Percentiles rank a stretch among this genome's conserved stretches.
Conservation (phyloP, 2,329 filamentous ascomycete species). For the Sporothrix mexicana region DNA sequence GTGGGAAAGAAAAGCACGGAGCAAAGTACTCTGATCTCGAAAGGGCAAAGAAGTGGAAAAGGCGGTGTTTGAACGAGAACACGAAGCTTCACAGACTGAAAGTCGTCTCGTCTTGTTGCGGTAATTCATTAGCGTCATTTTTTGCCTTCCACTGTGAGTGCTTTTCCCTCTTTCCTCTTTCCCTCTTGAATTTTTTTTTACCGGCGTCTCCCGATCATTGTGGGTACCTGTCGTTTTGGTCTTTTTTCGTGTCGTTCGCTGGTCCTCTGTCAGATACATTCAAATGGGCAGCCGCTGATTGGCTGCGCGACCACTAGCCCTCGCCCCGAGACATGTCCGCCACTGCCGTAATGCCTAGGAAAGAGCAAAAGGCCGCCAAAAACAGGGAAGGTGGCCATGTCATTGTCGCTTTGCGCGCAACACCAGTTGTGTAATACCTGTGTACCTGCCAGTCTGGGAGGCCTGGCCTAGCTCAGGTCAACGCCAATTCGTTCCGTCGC, state of each 20-base stretch:
- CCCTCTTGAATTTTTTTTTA: constrained; percentile 24
- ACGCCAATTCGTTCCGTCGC: constrained; percentile 20
- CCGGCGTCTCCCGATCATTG: constrained; percentile 37
- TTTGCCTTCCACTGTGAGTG: constrained; percentile 11
- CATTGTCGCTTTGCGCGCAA: background rate
- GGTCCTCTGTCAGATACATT: constrained; percentile 19
- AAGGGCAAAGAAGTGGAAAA: background rate
- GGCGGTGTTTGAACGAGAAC: constrained; percentile 6
- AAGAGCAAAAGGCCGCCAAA: background rate
- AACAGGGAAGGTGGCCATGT: constrained; percentile 21
- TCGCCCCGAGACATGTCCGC: constrained; percentile 29
- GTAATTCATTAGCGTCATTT: background rate
- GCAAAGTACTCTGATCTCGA: background rate
- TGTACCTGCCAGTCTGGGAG: background rate
- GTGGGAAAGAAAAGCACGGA: background rate
- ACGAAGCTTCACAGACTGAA: too few species aligned
- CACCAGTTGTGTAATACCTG: background rate
- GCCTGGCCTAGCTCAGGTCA: background rate
- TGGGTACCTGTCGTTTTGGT: constrained; percentile 23
- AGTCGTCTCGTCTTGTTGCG: background rate
- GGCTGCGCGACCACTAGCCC: constrained; percentile 27
- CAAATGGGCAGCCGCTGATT: constrained; percentile 37
- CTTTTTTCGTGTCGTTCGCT: constrained; percentile 1
- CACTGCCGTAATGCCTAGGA: constrained; percentile 19
- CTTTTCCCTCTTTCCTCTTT: background rate